These are phyloP conservation scores for Pythium sp. DNA, from an alignment of 352 stramenopile genomes.

Conservation along the genomic window DNA sequence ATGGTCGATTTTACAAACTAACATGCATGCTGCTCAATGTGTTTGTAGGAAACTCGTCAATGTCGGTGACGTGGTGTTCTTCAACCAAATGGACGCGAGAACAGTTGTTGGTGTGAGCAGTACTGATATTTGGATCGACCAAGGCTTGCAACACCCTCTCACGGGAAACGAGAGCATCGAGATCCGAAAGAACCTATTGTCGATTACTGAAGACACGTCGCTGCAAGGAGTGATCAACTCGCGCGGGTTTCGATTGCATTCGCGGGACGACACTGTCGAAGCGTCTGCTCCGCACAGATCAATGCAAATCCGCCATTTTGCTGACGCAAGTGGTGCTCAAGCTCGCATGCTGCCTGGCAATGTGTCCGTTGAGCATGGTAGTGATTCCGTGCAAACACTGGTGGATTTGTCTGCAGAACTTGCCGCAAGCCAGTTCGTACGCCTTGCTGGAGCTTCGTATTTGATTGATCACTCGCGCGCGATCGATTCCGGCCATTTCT, in stretches of 20 bases:
- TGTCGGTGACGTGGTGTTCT: slow-evolving; percentile 50
- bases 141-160: slow-evolving; percentile 45
- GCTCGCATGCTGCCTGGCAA: slow-evolving; percentile 37
- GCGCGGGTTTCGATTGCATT: slow-evolving; percentile 42
- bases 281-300: slow-evolving; percentile 29
- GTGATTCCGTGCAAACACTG: slow-evolving; percentile 39
- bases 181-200: slow-evolving; percentile 40
- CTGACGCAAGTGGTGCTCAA: slow-evolving; percentile 34
- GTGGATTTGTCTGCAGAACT: slow-evolving; percentile 38
- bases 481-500: slow-evolving; percentile 34
- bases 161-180: slow-evolving; percentile 41
- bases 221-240: slow-evolving; percentile 45
- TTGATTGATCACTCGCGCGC: slow-evolving; percentile 38
- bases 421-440: slow-evolving; percentile 38
- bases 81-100: slow-evolving; percentile 46
- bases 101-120: slow-evolving; percentile 44
- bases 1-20: background rate
- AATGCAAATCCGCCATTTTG: slow-evolving; percentile 51
- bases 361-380: slow-evolving; percentile 45
- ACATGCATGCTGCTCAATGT: background rate
- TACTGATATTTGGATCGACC: slow-evolving; percentile 41
- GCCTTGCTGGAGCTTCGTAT: slow-evolving; percentile 45
- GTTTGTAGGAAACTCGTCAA: slow-evolving; percentile 37
- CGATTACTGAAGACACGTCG: slow-evolving; percentile 43
- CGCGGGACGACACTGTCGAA: slow-evolving; percentile 41